These are phyloP conservation scores for Penicillium sp. DNA, from an alignment of 2,329 filamentous ascomycete species.

Conservation along the genomic window DNA sequence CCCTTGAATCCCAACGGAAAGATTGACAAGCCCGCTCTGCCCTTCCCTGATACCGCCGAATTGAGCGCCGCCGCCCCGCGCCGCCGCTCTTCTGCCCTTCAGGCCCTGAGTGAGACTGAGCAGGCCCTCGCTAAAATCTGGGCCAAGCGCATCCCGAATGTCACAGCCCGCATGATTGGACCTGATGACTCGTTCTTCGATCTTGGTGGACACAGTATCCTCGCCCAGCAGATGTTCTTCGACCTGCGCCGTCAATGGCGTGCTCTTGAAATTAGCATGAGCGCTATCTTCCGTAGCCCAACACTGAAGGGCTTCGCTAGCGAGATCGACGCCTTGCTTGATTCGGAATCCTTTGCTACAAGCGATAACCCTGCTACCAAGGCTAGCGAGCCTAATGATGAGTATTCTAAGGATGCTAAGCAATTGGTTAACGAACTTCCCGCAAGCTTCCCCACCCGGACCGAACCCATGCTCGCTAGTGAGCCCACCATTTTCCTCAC, in stretches of 20 bases:
- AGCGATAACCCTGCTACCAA: constrained; percentile 45
- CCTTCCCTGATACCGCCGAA: constrained; percentile 77
- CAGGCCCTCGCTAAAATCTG: constrained; percentile 71
- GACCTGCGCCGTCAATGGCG: constrained; percentile 66
- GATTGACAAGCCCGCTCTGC: constrained; percentile 76
- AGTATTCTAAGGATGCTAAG: constrained; percentile 57
- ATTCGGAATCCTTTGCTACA: constrained; percentile 53
- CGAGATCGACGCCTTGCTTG: constrained; percentile 57
- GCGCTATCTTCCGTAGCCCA: constrained; percentile 69
- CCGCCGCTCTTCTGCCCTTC: constrained; percentile 53
- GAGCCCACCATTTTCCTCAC: constrained; percentile 75
- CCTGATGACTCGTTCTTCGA: constrained; percentile 74
- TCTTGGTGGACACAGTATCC: constrained; percentile 76
- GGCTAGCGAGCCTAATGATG: constrained; percentile 48
- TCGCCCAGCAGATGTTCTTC: constrained; percentile 80
- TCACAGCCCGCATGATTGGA: constrained; percentile 70
- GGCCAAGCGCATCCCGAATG: constrained; percentile 69
- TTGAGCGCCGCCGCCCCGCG: constrained; percentile 61
- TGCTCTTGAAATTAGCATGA: constrained; percentile 71
- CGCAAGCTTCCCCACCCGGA: constrained; percentile 39
- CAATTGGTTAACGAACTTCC: constrained; percentile 57
- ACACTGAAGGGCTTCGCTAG: constrained; percentile 62
- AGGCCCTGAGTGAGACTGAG: constrained; percentile 62
- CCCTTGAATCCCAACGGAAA: constrained; percentile 88
- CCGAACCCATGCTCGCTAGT: constrained; percentile 37